Base-by-base conservation (phyloP, 2,329 filamentous ascomycete genomes). In the Hypoxylon sp. region DNA sequence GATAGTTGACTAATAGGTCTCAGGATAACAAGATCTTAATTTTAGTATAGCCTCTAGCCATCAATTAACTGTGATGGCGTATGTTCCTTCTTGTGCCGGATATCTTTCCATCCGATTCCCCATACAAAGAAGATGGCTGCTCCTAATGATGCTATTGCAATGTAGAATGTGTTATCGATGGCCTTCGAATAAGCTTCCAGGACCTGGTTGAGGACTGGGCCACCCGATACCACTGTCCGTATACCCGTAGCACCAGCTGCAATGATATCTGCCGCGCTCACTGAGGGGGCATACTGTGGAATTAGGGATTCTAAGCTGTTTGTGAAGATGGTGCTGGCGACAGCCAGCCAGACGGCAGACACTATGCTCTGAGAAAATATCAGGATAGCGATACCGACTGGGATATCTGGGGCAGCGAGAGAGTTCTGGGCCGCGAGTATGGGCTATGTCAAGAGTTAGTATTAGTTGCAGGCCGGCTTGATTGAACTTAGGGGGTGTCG, bases 251-350 rank as follows among this genome's bases (percentile, higher is more conserved):
- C 56, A 50, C 56, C 44, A 1, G 42, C 44, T 17, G n/a, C 20
- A 31, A 59, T 49, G 1, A 59, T 50, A 8, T 35, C 46, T 2
- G 31, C 20, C 3, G 31, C n/a, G 20, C 22, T 22, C 30, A 49
- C 44, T 6, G 6, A 22, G 7, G 56, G 56, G 6, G 33, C 30
- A 11, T 17, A 48, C 13, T 50, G 27, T 13, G 20, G 44, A 0
- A 49, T 31, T 6, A 7, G 10, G 13, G 6, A 8, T 40, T 22
- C 3, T 30, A 59, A 25, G n/a, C 40, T 48, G n/a, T 59, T 59
- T n/a, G 35, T 58, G 42, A 58, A 58, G 20, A 48, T 69, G 66
- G 4, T 75, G 66, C 35, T 75, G 71, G 56, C 50, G 10, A 54
- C 33, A 1, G 46, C 55, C 2, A 65, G 49, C 17, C 55, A 61